A percentile compares a stretch with the other conserved stretches of the same genome.
Evolutionary conservation across 306 rosid genomes (phyloP).

Genomic region (Casuarina equisetifolia): DNA sequence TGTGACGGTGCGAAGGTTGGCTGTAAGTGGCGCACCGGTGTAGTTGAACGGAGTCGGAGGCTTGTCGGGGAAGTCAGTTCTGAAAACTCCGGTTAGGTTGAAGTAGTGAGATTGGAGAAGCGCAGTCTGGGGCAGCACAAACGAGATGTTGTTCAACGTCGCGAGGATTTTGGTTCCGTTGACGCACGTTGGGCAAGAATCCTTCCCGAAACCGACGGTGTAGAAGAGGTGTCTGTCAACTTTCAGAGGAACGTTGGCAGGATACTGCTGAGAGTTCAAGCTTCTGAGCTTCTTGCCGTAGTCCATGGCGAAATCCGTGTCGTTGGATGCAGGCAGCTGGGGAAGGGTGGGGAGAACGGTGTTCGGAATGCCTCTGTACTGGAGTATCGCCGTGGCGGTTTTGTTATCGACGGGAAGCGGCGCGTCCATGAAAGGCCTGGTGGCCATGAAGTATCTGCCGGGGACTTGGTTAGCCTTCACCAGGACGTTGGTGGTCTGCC

Average conservation of each 20-base stretch:
- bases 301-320: slow-evolving; percentile 52
- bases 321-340: slow-evolving; percentile 55
- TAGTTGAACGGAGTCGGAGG: slow-evolving; percentile 66
- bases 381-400: slow-evolving; percentile 76
- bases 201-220: slow-evolving; percentile 69
- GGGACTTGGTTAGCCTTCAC: slow-evolving; percentile 60
- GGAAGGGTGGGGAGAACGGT: slow-evolving; percentile 71
- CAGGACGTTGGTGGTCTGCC: slow-evolving; percentile 87
- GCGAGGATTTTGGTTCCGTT: slow-evolving; percentile 78
- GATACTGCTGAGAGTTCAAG: slow-evolving; percentile 55
- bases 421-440: slow-evolving; percentile 71
- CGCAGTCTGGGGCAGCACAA: slow-evolving; percentile 68
- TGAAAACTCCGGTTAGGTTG: slow-evolving; percentile 59
- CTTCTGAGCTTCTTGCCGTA: slow-evolving; percentile 59
- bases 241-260: slow-evolving; percentile 77
- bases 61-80: slow-evolving; percentile 69
- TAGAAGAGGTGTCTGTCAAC: slow-evolving; percentile 68
- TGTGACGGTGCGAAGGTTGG: slow-evolving; percentile 50
- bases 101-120: slow-evolving; percentile 89
- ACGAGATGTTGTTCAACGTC: slow-evolving; percentile 76
- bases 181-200: slow-evolving; percentile 61
- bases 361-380: slow-evolving; percentile 68
- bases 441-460: slow-evolving; percentile 66
- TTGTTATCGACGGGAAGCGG: slow-evolving; percentile 68
- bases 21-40: slow-evolving; percentile 63